Percentiles rank a stretch among this genome's conserved stretches.
phyloP scores from a whole-genome alignment of 768 basidiomycete genomes.

The Lactarius deliciosus region DNA sequence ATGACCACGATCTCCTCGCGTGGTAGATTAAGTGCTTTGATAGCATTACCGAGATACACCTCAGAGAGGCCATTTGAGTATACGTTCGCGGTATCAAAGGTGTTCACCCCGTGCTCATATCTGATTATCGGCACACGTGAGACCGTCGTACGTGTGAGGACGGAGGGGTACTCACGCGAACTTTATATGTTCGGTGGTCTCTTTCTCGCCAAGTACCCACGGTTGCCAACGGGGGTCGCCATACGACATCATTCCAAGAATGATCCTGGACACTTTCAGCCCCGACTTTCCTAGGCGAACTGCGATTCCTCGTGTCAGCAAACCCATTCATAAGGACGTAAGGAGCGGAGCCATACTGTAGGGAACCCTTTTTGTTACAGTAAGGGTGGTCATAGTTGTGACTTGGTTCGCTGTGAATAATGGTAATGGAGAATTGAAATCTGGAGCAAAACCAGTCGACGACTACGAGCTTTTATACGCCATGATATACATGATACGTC shows the following conservation, averaged over 20 bases:
- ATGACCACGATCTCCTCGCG: slow-evolving; percentile 45
- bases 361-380: slow-evolving; percentile 18
- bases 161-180: slow-evolving; percentile 31
- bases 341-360: slow-evolving; percentile 8
- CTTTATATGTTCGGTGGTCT: slow-evolving; percentile 31
- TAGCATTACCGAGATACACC: slow-evolving; percentile 41
- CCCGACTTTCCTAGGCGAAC: slow-evolving; percentile 49
- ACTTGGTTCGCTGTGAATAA: background rate
- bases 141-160: slow-evolving; percentile 25
- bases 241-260: slow-evolving; percentile 63
- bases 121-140: slow-evolving; percentile 21
- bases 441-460: background rate
- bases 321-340: background rate
- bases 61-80: slow-evolving; percentile 40
- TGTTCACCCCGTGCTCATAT: slow-evolving; percentile 63
- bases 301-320: slow-evolving; percentile 6
- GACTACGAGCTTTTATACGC: background rate
- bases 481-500: background rate
- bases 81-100: slow-evolving; percentile 58
- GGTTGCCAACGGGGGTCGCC: slow-evolving; percentile 37
- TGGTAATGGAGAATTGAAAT: background rate
- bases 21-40: slow-evolving; percentile 40
- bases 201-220: slow-evolving; percentile 38
- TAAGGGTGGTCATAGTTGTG: slow-evolving; percentile 11
- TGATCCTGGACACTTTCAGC: slow-evolving; percentile 62